Conservation (phyloP, 2,329 filamentous ascomycete genomes). For the Arthrobotrys sinensis region DNA sequence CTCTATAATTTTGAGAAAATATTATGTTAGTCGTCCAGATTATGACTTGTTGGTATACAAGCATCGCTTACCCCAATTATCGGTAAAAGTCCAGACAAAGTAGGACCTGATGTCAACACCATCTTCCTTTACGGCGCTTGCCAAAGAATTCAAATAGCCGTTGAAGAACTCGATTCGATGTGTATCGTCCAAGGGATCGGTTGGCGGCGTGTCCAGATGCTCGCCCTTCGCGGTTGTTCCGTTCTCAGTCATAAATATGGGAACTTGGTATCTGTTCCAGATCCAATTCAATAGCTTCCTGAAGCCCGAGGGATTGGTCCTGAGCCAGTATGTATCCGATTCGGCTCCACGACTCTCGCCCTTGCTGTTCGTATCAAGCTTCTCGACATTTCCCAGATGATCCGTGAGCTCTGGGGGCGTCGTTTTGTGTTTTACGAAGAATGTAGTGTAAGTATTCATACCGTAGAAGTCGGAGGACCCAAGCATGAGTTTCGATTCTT, state of each 20-base stretch:
- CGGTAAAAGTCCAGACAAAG: conserved; percentile 69
- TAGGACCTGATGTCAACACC: conserved; percentile 68
- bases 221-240: conserved; percentile 69
- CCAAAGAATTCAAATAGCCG: conserved; percentile 67
- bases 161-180: conserved; percentile 68
- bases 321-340: conserved; percentile 68
- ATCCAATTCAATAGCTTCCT: conserved; percentile 68
- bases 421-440: conserved; percentile 67
- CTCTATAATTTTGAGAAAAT: conserved; percentile 59
- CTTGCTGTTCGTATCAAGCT: conserved; percentile 67
- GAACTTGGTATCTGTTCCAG: conserved; percentile 68
- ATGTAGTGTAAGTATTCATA: conserved; percentile 69
- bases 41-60: not conserved
- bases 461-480: conserved; percentile 68
- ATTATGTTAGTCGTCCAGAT: conserved; percentile 20
- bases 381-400: conserved; percentile 68
- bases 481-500: conserved; percentile 67
- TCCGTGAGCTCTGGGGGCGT: conserved; percentile 67
- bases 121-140: conserved; percentile 67
- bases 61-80: conserved; percentile 67
- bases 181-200: conserved; percentile 67
- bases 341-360: conserved; percentile 66
- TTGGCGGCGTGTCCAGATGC: conserved; percentile 66
- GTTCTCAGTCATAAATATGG: conserved; percentile 70
- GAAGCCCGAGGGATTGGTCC: conserved; percentile 68